These are phyloP conservation scores for Penicillium diatomitis DNA, from an alignment of 495 filamentous ascomycete genomes.

Conservation along the genomic window DNA sequence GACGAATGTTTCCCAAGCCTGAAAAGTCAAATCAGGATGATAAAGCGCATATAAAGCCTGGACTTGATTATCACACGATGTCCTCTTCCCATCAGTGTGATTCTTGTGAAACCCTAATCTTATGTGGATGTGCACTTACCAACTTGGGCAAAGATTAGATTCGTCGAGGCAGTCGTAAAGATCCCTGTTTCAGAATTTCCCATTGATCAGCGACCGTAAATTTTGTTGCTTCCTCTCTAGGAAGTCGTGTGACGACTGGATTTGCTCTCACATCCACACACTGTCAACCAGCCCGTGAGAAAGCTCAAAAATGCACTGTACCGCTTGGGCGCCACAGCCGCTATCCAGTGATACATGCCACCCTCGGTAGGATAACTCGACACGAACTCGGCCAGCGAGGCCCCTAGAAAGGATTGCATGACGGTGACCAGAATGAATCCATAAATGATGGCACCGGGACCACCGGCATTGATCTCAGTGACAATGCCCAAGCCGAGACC, in stretches of 20 bases:
- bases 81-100: too few relatives aligned
- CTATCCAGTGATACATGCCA: slow-evolving; percentile 3
- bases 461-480: slow-evolving; percentile 1
- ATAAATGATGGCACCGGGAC: slow-evolving; percentile 1
- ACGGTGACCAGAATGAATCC: not conserved
- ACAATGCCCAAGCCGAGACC: slow-evolving; percentile 1
- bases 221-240: not conserved
- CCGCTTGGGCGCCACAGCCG: not conserved
- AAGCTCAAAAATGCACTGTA: not conserved
- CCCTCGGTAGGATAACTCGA: slow-evolving; percentile 1
- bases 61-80: not conserved
- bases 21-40: not conserved
- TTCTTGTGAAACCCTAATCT: not conserved
- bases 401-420: slow-evolving; percentile 1
- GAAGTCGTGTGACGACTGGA: too few relatives aligned
- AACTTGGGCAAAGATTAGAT: not conserved
- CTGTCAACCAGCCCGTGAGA: not conserved
- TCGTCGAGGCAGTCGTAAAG: slow-evolving; percentile 1
- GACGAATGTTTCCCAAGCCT: not conserved
- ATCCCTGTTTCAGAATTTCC: not conserved
- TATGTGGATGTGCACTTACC: not conserved
- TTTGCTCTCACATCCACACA: not conserved
- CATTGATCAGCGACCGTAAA: too few relatives aligned
- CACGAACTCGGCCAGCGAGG: not conserved
- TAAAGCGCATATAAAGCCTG: slow-evolving; percentile 1